phyloP scores from a whole-genome alignment of 2,329 filamentous ascomycete genomes.

The Penicillium sp. region DNA sequence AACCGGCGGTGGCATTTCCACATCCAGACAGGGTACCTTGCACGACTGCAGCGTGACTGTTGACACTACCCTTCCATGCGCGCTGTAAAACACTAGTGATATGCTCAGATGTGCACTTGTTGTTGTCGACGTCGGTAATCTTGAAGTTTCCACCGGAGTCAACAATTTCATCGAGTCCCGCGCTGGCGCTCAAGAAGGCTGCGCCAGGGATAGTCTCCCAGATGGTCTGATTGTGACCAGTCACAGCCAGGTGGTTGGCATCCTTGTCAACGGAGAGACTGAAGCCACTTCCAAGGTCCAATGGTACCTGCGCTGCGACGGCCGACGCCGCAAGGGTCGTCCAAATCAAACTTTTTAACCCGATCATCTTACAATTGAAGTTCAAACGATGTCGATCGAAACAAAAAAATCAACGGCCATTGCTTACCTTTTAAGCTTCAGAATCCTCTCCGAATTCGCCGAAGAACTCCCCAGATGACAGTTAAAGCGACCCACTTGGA shows the following conservation, averaged over 20 bases:
- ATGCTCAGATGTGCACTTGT: conserved; percentile 20
- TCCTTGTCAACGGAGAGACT: conserved; percentile 6
- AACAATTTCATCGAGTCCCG: conserved; percentile 19
- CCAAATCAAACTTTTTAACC: conserved; percentile 14
- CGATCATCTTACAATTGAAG: conserved; percentile 9
- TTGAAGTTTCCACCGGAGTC: conserved; percentile 26
- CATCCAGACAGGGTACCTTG: conserved; percentile 19
- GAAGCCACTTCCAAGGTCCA: conserved; percentile 20
- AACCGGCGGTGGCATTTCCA: conserved; percentile 11
- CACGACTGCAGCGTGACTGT: conserved; percentile 14
- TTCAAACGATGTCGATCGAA: neutral
- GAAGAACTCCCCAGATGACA: neutral
- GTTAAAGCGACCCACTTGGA: neutral
- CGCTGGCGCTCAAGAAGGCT: conserved; percentile 22
- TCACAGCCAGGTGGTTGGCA: conserved; percentile 13
- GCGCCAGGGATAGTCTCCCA: conserved; percentile 19
- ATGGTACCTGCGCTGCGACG: conserved; percentile 9
- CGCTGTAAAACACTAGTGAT: conserved; percentile 9
- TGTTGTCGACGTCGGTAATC: conserved; percentile 20
- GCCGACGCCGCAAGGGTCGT: conserved; percentile 10
- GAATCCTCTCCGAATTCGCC: neutral
- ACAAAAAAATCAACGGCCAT: neutral
- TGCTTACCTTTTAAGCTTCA: conserved; percentile 2
- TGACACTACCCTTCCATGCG: conserved; percentile 11
- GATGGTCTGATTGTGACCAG: conserved; percentile 6